Percentiles rank a stretch among this genome's conserved stretches.
phyloP scores from a whole-genome alignment of 2,329 filamentous ascomycete genomes.

The Magnaporthiopsis poae region DNA sequence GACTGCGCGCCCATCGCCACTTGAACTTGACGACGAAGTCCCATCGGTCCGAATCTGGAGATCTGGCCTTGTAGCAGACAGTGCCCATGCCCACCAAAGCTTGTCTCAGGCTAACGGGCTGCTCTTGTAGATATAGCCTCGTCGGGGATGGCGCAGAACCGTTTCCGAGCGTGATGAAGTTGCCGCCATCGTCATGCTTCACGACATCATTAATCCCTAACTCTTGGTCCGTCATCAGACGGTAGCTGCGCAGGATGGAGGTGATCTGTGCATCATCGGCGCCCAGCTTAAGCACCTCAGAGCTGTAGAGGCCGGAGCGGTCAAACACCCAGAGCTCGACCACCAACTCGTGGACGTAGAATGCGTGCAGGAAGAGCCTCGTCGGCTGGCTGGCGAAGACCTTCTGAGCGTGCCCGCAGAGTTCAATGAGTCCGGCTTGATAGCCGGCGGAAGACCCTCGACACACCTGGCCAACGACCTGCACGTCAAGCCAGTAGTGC shows the following conservation, averaged over 20 bases:
- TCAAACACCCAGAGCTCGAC: constrained; percentile 29
- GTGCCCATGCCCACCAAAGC: constrained; percentile 14
- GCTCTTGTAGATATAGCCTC: neutral
- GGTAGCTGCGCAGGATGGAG: constrained; percentile 21
- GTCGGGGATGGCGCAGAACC: neutral
- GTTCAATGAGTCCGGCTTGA: neutral
- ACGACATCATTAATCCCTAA: constrained; percentile 18
- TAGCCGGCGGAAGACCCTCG: neutral
- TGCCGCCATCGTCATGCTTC: constrained; percentile 16
- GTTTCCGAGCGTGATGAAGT: neutral
- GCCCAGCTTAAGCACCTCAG: constrained; percentile 21
- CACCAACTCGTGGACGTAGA: constrained; percentile 21
- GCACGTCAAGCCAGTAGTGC: neutral
- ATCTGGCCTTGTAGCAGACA: constrained; percentile 22
- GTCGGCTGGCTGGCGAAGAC: constrained; percentile 24
- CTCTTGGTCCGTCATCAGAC: constrained; percentile 20
- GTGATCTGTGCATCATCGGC: constrained; percentile 21
- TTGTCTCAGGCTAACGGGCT: neutral
- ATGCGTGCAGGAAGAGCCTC: constrained; percentile 27
- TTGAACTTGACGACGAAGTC: constrained; percentile 23
- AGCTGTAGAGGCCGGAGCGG: constrained; percentile 25
- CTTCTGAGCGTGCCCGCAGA: constrained; percentile 1
- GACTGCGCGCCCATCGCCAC: constrained; percentile 22
- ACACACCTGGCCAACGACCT: neutral
- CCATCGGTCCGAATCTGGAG: constrained; percentile 18